These are phyloP conservation scores for Helianthus tuberosus DNA, from an alignment of 129 eudicot species.

Conservation along the genomic window DNA sequence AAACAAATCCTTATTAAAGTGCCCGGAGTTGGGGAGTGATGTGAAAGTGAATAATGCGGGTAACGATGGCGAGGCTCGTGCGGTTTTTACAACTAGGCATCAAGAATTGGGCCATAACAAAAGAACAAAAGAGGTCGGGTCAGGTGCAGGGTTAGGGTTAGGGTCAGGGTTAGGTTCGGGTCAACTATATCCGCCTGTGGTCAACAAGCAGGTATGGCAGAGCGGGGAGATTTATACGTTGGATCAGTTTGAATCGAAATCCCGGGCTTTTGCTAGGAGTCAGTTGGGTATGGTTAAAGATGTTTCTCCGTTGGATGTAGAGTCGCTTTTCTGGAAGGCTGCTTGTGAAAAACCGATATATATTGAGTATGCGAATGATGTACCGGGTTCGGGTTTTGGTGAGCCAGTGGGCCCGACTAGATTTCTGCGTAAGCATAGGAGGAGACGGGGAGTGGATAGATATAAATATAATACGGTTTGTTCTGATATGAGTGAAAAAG, in stretches of 20 bases:
- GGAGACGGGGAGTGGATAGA: conserved; percentile 48
- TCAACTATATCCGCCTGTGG: conserved; percentile 25
- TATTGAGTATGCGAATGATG: conserved; percentile 95
- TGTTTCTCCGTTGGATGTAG: conserved; percentile 64
- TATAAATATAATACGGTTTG: conserved; percentile 33
- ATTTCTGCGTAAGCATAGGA: conserved; percentile 40
- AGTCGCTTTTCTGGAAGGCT: conserved; percentile 85
- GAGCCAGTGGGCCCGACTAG: conserved; percentile 64
- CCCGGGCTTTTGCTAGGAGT: conserved; percentile 67
- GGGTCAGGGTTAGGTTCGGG: neutral
- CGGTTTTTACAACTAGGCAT: conserved; percentile 88
- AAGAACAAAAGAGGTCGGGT: conserved; percentile 43
- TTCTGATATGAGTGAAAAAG: conserved; percentile 33
- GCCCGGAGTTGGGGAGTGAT: conserved; percentile 72
- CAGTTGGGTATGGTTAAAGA: conserved; percentile 66
- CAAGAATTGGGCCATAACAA: conserved; percentile 77
- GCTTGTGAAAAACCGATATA: conserved; percentile 81
- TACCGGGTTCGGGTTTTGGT: conserved; percentile 94
- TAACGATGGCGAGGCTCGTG: conserved; percentile 47
- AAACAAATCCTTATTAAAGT: conserved; percentile 70
- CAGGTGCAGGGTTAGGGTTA: neutral
- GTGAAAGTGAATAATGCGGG: conserved; percentile 26
- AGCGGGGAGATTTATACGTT: conserved; percentile 91
- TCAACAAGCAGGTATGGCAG: conserved; percentile 95
- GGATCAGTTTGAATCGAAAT: conserved; percentile 87